Evolutionary conservation across 805 yeast genomes (phyloP).

Genomic region (Scheffersomyces stipitis): DNA sequence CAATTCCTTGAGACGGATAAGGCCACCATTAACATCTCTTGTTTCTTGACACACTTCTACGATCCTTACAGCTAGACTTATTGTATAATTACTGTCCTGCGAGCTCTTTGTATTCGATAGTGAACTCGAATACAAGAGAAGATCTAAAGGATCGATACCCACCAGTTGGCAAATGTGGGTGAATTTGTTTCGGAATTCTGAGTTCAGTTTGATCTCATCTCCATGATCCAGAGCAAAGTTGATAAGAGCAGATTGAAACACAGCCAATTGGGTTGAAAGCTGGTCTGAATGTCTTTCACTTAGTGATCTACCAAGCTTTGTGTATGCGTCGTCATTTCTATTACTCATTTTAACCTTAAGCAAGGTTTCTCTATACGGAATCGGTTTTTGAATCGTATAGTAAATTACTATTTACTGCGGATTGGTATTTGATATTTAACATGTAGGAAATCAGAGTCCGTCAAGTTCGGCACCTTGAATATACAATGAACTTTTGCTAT

Average conservation of each 20-base stretch:
- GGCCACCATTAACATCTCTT: constrained; percentile 77
- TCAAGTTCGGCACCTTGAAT: too few relatives aligned
- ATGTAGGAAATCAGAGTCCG: too few relatives aligned
- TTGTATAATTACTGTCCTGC: constrained; percentile 48
- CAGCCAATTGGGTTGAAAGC: constrained; percentile 67
- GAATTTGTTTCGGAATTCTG: constrained; percentile 68
- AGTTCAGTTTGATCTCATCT: constrained; percentile 60
- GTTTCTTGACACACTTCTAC: constrained; percentile 76
- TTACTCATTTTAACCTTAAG: too few relatives aligned
- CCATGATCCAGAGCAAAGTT: constrained; percentile 74
- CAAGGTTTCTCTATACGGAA: too few relatives aligned
- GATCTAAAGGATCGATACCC: constrained; percentile 78
- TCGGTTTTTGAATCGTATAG: too few relatives aligned
- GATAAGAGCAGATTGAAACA: constrained; percentile 75
- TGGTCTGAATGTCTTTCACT: constrained; percentile 56
- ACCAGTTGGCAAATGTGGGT: constrained; percentile 73
- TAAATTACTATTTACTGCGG: too few relatives aligned
- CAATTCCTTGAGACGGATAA: constrained; percentile 56
- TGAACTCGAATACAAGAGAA: constrained; percentile 29
- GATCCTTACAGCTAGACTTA: constrained; percentile 69
- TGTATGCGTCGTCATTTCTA: constrained; percentile 26
- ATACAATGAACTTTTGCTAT: too few relatives aligned
- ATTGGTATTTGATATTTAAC: too few relatives aligned
- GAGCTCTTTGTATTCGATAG: not conserved
- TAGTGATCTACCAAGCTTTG: constrained; percentile 50